Evolutionary conservation across 2,329 filamentous ascomycete genomes (phyloP).

Genomic region (Aquanectria penicillioides): DNA sequence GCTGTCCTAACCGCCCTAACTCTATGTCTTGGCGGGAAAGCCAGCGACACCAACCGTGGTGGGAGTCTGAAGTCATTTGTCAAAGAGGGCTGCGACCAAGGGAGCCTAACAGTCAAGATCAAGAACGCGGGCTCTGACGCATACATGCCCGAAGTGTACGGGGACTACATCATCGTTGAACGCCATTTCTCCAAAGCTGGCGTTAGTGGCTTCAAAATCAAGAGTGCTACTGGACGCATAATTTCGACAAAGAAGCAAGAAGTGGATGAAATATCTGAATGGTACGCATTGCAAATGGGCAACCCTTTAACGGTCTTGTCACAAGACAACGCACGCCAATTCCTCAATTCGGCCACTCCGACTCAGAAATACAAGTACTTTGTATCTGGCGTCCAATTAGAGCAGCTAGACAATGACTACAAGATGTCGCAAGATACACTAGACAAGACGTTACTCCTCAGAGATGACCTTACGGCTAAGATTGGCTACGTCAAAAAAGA

Average conservation of each 20-base stretch:
- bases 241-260: slow-evolving; percentile 87
- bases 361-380: slow-evolving; percentile 96
- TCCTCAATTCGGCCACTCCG: slow-evolving; percentile 85
- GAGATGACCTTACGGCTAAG: slow-evolving; percentile 49
- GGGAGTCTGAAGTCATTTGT: slow-evolving; percentile 90
- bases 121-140: slow-evolving; percentile 90
- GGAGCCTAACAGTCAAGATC: slow-evolving; percentile 81
- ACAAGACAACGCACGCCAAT: slow-evolving; percentile 93
- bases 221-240: slow-evolving; percentile 73
- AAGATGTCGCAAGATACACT: slow-evolving; percentile 81
- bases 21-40: slow-evolving; percentile 93
- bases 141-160: slow-evolving; percentile 84
- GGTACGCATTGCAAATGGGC: slow-evolving; percentile 92
- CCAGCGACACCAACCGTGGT: slow-evolving; percentile 90
- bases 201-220: slow-evolving; percentile 86
- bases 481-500: slow-evolving; percentile 50
- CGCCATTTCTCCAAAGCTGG: slow-evolving; percentile 83
- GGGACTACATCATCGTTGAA: slow-evolving; percentile 88
- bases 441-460: slow-evolving; percentile 65
- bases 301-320: slow-evolving; percentile 97
- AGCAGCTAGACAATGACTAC: slow-evolving; percentile 93
- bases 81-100: slow-evolving; percentile 84
- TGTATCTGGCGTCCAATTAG: slow-evolving; percentile 90
- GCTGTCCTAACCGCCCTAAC: slow-evolving; percentile 93
- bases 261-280: slow-evolving; percentile 92